phyloP scores from a whole-genome alignment of 1,284 basidiomycete genomes.

The Lentinula novae-zelandiae region DNA sequence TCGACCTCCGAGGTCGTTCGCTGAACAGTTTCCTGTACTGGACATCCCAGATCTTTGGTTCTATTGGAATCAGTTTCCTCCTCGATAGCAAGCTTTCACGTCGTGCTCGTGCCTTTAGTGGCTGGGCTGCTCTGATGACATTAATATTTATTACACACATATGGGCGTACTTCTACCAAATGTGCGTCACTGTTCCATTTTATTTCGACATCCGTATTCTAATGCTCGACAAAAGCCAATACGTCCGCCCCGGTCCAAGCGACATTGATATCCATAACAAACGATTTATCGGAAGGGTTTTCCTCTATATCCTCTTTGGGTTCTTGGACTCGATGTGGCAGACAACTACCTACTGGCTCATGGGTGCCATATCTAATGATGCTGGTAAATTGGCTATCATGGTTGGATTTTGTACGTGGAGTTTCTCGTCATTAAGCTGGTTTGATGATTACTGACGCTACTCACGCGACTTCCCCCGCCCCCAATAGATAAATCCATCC shows the following conservation, averaged over 20 bases:
- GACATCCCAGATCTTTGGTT: conserved; percentile 64
- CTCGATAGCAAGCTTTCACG: conserved; percentile 56
- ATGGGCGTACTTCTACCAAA: conserved; percentile 71
- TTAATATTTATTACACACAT: conserved; percentile 65
- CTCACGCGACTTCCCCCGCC: not conserved
- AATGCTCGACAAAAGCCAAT: conserved; percentile 36
- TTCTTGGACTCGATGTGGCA: conserved; percentile 55
- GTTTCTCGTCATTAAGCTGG: not conserved
- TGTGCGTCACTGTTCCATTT: conserved; percentile 31
- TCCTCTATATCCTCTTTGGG: conserved; percentile 61
- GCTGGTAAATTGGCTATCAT: conserved; percentile 56
- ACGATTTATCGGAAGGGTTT: conserved; percentile 47
- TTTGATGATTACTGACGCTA: not conserved
- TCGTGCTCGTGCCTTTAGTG: conserved; percentile 59
- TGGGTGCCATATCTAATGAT: conserved; percentile 61
- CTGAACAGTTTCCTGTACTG: conserved; percentile 71
- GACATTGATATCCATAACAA: conserved; percentile 55
- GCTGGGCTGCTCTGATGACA: conserved; percentile 54
- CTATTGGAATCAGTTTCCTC: conserved; percentile 57
- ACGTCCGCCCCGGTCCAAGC: conserved; percentile 46
- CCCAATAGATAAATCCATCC: conserved; percentile 26
- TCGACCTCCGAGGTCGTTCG: conserved; percentile 42
- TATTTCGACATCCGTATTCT: not conserved
- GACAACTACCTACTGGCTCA: conserved; percentile 56
- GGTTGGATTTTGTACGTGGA: conserved; percentile 23